Base-by-base conservation (phyloP, 208 protist species). In the Willaertia magna region DNA sequence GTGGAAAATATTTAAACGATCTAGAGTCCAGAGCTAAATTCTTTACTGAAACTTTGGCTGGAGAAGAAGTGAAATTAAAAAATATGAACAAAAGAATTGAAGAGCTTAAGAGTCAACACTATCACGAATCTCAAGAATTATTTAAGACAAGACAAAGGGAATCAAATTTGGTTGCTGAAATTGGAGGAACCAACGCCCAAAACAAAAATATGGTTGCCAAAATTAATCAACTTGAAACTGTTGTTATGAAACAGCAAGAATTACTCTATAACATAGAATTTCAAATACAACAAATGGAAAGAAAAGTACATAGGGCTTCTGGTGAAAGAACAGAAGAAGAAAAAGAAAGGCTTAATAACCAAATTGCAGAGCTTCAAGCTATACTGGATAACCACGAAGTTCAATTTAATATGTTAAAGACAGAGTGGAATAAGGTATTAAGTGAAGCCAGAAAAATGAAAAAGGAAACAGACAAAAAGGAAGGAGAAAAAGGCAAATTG, bases 221-320 rank as follows among this genome's bases (percentile, higher is more conserved):
- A 82, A 94, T 96, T 48, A 78, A 86, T 61, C 92, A 95, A 86
- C 90, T 96, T 4, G 95, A 97, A 86, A 74, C 79, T 18, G 93
- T 95, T 85, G 91, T 93, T 48, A 93, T 96, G 79, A 89, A 94
- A 86, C 95, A 96, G 89, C 95, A 97, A 88, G 93, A 96, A 67
- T 86, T 97, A 11, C 90, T 97, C 52, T 97, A 97, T 92, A 94
- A 93, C 88, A 93, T 96, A 42, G 95, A 97, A 90, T 97, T 96
- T 86, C 94, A 91, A 78, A 91, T 97, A 44, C 95, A 97, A 93
- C 94, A 97, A 90, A 95, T 97, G 92, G 93, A 97, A 89, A 93
- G 95, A 85, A 97, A 96, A 88, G 94, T 97, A 26, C 92, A 91
- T 75, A 91, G 93, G 34, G 93, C 93, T 74, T 92, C 93, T 67